Percentiles rank a stretch among this genome's conserved stretches.
These are phyloP conservation scores for Cicer judaicum DNA, from an alignment of 306 rosid genomes.

Conservation along the genomic window DNA sequence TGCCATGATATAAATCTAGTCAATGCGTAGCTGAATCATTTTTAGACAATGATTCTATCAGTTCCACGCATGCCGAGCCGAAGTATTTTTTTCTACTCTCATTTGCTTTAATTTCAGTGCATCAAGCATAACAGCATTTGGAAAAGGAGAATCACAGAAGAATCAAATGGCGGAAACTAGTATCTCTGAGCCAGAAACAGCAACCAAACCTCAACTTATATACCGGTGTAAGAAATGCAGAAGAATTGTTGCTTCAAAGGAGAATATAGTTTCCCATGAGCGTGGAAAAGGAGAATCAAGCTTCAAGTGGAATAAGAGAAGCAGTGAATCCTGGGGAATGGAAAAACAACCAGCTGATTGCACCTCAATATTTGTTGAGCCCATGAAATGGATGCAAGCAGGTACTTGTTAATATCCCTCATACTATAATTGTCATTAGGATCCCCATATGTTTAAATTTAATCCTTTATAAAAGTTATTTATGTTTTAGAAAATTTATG, in stretches of 20 bases:
- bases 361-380: constrained; percentile 83
- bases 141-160: background rate
- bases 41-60: background rate
- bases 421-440: background rate
- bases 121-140: constrained; percentile 37
- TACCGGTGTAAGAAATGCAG: constrained; percentile 87
- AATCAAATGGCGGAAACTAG: constrained; percentile 54
- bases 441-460: background rate
- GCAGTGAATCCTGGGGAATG: constrained; percentile 44
- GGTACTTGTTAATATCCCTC: constrained; percentile 49
- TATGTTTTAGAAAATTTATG: background rate
- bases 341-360: constrained; percentile 59
- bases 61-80: background rate
- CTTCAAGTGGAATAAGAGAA: constrained; percentile 78
- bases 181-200: constrained; percentile 51
- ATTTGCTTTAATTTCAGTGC: constrained; percentile 36
- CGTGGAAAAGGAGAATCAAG: constrained; percentile 74
- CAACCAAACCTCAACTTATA: constrained; percentile 50
- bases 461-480: background rate
- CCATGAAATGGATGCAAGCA: constrained; percentile 91
- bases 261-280: constrained; percentile 65
- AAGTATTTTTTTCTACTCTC: constrained; percentile 2
- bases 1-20: background rate
- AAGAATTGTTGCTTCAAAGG: constrained; percentile 76
- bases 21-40: background rate